Percentiles rank a stretch among this genome's conserved stretches.
These are phyloP conservation scores for Metarhizium humberi DNA, from an alignment of 2,329 filamentous ascomycete genomes.

Conservation along the genomic window DNA sequence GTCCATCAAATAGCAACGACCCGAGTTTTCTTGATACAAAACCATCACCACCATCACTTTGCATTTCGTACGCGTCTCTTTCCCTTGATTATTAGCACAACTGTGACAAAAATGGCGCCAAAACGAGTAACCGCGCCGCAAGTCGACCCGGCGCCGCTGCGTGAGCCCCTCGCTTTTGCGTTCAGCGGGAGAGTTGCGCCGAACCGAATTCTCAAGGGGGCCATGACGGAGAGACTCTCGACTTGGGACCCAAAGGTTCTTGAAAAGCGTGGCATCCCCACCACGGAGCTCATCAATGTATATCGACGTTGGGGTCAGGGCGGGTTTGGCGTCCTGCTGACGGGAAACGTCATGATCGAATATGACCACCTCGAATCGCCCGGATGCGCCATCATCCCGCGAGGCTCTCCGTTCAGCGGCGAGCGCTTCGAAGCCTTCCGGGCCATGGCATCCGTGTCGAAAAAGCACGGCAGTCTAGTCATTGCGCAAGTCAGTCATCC, in stretches of 20 bases:
- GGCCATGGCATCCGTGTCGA: slow-evolving; percentile 42
- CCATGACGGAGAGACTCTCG: slow-evolving; percentile 57
- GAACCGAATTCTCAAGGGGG: slow-evolving; percentile 58
- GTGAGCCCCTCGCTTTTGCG: slow-evolving; percentile 35
- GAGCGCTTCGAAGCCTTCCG: slow-evolving; percentile 51
- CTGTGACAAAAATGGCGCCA: slow-evolving; percentile 5
- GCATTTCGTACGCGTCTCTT: too few relatives aligned
- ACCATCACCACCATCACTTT: too few relatives aligned
- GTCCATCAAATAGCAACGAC: too few relatives aligned
- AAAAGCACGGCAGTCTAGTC: slow-evolving; percentile 49
- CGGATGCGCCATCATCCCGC: too few relatives aligned
- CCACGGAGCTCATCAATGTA: slow-evolving; percentile 35
- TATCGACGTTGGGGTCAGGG: slow-evolving; percentile 52
- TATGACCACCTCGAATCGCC: slow-evolving; percentile 42
- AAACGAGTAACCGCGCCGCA: slow-evolving; percentile 4
- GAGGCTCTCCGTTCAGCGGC: slow-evolving; percentile 37
- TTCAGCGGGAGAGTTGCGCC: slow-evolving; percentile 46
- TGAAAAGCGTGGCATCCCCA: slow-evolving; percentile 35
- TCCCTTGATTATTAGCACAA: too few relatives aligned
- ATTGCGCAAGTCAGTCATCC: slow-evolving; percentile 53
- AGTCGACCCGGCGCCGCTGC: slow-evolving; percentile 20
- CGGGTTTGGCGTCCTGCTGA: slow-evolving; percentile 44
- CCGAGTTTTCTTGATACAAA: too few relatives aligned
- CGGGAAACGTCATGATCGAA: slow-evolving; percentile 57
- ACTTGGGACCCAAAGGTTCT: slow-evolving; percentile 48